Evolutionary conservation across 2,329 filamentous ascomycete genomes (phyloP), one percentile per base, ranked within the genome.

Genomic region (Colletotrichum sublineola): DNA sequence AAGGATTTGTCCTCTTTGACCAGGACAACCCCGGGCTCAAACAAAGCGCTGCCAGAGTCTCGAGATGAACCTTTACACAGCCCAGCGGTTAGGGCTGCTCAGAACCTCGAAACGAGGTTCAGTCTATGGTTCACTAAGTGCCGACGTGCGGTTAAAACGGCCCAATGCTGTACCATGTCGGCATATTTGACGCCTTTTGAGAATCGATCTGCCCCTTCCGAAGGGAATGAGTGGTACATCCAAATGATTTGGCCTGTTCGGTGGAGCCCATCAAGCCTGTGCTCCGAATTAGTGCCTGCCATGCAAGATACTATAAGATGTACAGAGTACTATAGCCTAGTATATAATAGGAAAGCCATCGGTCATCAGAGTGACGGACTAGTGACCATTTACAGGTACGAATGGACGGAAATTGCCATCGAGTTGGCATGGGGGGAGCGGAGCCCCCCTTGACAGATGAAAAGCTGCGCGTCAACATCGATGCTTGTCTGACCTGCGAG

Each of bases 381-480:
- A 48, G 40, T 18, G 33, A 20, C 46, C 58, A 48, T 14, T 36
- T 57, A 63, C 15, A 57, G 36, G n/a, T 42, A 48, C 31, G n/a
- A n/a, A 29, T 55, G 33, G 50, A 36, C 33, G 18, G 48, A 63
- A 64, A 20, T 42, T 65, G 52, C 67, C 42, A 66, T 50, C 36
- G 14, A 36, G 18, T 7, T 15, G 40, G 52, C 52, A 29, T 24
- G 24, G 24, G 31, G 67, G 62, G 52, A n/a, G 24, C 46, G 15
- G 38, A 46, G 18, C n/a, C 36, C 46, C 46, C 55, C 29, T 38
- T 31, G 40, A 20, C 52, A 18, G 53, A 20, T 65, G 52, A 20
- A 65, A 24, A 38, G 63, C 62, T 53, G 67, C 63, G 55, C 55
- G 63, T 70, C 63, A 67, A 67, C 42, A 57, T 55, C 24, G 48